A percentile compares a stretch with the other conserved stretches of the same genome.
These are phyloP conservation scores for Diaporthe ilicicola DNA, from an alignment of 2,329 filamentous ascomycete genomes.

Conservation along the genomic window DNA sequence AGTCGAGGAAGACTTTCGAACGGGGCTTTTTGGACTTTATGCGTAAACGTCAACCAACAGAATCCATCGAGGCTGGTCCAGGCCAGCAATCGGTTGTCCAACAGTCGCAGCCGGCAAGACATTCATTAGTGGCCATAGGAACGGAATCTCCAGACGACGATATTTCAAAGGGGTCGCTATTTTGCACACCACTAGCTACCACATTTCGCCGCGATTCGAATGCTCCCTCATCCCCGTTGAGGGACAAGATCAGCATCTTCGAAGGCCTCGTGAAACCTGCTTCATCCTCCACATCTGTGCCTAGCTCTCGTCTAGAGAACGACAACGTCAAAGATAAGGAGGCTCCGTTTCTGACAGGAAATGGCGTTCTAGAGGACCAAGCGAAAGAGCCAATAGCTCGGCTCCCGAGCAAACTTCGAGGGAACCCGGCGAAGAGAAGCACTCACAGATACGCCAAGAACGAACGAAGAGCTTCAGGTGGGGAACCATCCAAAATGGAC, in stretches of 20 bases:
- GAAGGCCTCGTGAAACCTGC: constrained; percentile 27
- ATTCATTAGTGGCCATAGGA: neutral
- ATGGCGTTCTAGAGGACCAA: neutral
- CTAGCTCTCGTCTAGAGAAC: neutral
- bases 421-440: neutral
- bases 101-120: neutral
- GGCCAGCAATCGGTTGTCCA: neutral
- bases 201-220: constrained; percentile 7
- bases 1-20: neutral
- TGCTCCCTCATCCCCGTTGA: neutral
- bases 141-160: neutral
- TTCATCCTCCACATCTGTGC: neutral
- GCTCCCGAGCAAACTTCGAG: neutral
- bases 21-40: neutral
- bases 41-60: neutral
- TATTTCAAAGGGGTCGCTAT: neutral
- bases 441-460: neutral
- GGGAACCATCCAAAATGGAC: neutral
- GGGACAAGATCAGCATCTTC: constrained; percentile 26
- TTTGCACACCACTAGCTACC: constrained; percentile 8
- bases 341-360: neutral
- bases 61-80: neutral
- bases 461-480: neutral
- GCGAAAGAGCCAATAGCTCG: neutral
- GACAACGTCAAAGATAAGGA: neutral